Percentiles rank a stretch among this genome's conserved stretches.
phyloP scores from a whole-genome alignment of 164 flowering plant species.

The Liriodendron chinense region DNA sequence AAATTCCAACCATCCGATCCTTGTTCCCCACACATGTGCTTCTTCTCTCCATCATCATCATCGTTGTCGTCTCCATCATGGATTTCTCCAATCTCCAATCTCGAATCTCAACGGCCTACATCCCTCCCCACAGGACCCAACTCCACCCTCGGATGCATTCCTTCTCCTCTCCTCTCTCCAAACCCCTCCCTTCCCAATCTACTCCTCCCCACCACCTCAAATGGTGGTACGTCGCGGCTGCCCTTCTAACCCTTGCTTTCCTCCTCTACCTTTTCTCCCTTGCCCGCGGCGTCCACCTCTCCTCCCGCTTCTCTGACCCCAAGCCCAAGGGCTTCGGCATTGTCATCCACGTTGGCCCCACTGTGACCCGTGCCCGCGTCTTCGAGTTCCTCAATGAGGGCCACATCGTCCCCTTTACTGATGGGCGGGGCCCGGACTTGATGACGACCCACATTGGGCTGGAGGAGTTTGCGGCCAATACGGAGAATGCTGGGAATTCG shows the following conservation, averaged over 20 bases:
- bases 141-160: constrained; percentile 45
- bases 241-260: constrained; percentile 34
- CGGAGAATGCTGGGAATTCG: constrained; percentile 28
- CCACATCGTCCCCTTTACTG: constrained; percentile 23
- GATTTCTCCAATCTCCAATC: constrained; percentile 36
- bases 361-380: constrained; percentile 32
- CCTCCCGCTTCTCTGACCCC: constrained; percentile 32
- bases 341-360: constrained; percentile 27
- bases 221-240: constrained; percentile 27
- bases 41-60: not conserved
- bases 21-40: constrained; percentile 3
- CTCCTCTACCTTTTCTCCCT: constrained; percentile 40
- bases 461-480: constrained; percentile 22
- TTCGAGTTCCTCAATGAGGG: constrained; percentile 44
- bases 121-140: constrained; percentile 52
- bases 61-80: constrained; percentile 15
- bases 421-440: constrained; percentile 21
- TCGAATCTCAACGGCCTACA: constrained; percentile 25
- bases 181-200: constrained; percentile 9
- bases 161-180: constrained; percentile 19
- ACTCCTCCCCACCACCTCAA: constrained; percentile 20
- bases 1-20: not conserved
- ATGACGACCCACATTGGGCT: constrained; percentile 22
- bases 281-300: constrained; percentile 35
- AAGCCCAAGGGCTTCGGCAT: constrained; percentile 30